Evolutionary conservation across 2,329 filamentous ascomycete species (phyloP).

Genomic region (Chrysoporthe austroafricana): DNA sequence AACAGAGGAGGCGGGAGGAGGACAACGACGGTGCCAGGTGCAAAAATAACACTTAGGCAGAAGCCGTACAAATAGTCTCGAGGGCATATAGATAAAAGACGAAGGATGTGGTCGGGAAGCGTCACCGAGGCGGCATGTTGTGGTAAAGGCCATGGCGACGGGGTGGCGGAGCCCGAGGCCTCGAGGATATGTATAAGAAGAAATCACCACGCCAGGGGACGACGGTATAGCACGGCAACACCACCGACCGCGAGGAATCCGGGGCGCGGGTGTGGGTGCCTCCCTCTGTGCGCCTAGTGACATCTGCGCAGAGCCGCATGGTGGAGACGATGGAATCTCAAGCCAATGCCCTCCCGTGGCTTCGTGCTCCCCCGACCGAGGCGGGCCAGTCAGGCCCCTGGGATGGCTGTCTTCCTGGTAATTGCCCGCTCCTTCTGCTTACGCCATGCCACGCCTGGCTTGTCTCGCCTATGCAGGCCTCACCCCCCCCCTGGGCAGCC

Average conservation of each 20-base stretch:
- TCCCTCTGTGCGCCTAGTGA: constrained; percentile 7
- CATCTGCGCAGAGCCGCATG: constrained; percentile 26
- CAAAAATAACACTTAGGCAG: constrained; percentile 11
- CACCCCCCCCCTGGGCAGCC: neutral
- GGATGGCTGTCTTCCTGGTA: constrained; percentile 13
- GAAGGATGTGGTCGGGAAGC: neutral
- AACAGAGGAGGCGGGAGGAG: neutral
- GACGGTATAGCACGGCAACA: neutral
- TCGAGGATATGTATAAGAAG: constrained; percentile 27
- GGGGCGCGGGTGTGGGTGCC: constrained; percentile 1
- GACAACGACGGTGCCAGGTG: constrained; percentile 1
- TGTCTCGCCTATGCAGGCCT: constrained; percentile 18
- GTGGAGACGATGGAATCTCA: neutral
- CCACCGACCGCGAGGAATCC: constrained; percentile 1
- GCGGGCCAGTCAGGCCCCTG: constrained; percentile 9
- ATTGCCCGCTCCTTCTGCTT: constrained; percentile 24
- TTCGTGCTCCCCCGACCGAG: constrained; percentile 3
- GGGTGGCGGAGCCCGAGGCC: constrained; percentile 25
- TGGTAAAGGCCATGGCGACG: constrained; percentile 21
- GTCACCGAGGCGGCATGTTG: constrained; percentile 14
- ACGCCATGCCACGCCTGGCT: constrained; percentile 24
- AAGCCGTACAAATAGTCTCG: constrained; percentile 19
- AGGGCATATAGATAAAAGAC: constrained; percentile 1
- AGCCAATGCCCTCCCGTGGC: constrained; percentile 15
- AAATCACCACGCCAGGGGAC: constrained; percentile 13